These are phyloP conservation scores for Sphaerulina musiva DNA, from an alignment of 2,329 filamentous ascomycete species.

Conservation along the genomic window DNA sequence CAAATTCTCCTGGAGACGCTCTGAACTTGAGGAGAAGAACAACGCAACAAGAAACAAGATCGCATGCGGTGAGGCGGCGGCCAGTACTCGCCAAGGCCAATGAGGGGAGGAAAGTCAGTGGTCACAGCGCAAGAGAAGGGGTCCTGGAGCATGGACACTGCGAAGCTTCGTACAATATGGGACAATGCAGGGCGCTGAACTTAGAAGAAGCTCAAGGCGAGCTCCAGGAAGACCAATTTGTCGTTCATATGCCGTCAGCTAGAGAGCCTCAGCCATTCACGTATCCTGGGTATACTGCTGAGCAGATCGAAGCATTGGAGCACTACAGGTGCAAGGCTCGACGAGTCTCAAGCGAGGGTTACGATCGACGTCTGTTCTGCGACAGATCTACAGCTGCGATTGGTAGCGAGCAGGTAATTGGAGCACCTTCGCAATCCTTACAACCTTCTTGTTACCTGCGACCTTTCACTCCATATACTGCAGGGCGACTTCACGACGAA, in stretches of 20 bases:
- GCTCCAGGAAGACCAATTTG: conserved; percentile 24
- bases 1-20: conserved; percentile 29
- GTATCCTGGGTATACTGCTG: conserved; percentile 27
- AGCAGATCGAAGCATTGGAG: conserved; percentile 30
- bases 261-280: conserved; percentile 31
- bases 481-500: conserved; percentile 1
- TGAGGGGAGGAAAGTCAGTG: conserved; percentile 26
- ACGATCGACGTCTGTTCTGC: conserved; percentile 19
- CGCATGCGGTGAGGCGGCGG: conserved; percentile 13
- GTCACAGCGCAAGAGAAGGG: conserved; percentile 5
- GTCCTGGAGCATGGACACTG: too few relatives aligned
- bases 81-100: conserved; percentile 23
- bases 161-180: neutral
- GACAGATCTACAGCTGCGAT: neutral
- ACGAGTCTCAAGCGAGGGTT: conserved; percentile 26
- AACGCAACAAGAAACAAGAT: conserved; percentile 18
- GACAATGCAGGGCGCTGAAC: conserved; percentile 1
- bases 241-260: conserved; percentile 34
- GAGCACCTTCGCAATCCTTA: neutral
- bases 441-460: neutral
- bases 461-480: conserved; percentile 5
- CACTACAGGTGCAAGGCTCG: conserved; percentile 28
- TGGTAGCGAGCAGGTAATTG: neutral
- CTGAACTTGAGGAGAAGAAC: conserved; percentile 19
- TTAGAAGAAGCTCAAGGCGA: neutral